phyloP scores from a whole-genome alignment of 2,329 filamentous ascomycete species.

The Xylaria sp. region DNA sequence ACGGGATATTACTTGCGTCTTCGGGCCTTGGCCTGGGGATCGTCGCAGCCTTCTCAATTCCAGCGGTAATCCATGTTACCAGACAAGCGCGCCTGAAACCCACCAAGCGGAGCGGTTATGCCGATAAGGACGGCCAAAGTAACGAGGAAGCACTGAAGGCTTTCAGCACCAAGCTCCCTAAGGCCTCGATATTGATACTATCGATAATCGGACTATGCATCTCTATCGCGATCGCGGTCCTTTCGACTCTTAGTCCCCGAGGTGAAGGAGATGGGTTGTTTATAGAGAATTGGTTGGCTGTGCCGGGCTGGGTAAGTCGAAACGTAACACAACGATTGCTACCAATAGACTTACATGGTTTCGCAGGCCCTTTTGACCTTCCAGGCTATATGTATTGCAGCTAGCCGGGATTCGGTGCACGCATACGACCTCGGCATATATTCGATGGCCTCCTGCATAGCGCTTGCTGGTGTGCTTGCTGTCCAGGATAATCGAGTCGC shows the following conservation, averaged over 20 bases:
- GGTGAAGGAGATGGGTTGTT: slow-evolving; percentile 46
- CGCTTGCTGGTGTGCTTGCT: slow-evolving; percentile 51
- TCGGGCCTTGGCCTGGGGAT: slow-evolving; percentile 37
- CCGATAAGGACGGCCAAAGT: slow-evolving; percentile 72
- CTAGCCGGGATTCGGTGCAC: slow-evolving; percentile 56
- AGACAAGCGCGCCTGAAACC: slow-evolving; percentile 31
- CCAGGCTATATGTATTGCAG: slow-evolving; percentile 57
- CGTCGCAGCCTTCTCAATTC: slow-evolving; percentile 34
- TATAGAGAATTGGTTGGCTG: slow-evolving; percentile 64
- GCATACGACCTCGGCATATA: slow-evolving; percentile 61
- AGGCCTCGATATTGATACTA: slow-evolving; percentile 59
- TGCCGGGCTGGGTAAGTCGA: slow-evolving; percentile 66
- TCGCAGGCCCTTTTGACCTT: slow-evolving; percentile 55
- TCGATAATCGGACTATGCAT: slow-evolving; percentile 58
- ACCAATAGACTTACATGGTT: slow-evolving; percentile 30
- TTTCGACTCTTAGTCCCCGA: slow-evolving; percentile 50
- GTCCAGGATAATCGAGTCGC: slow-evolving; percentile 51
- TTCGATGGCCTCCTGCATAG: slow-evolving; percentile 53
- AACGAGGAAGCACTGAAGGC: slow-evolving; percentile 65
- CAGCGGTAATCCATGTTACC: slow-evolving; percentile 31
- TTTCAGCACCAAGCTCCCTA: slow-evolving; percentile 67
- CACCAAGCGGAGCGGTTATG: slow-evolving; percentile 58
- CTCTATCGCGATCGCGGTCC: slow-evolving; percentile 62
- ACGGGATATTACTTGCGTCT: slow-evolving; percentile 26
- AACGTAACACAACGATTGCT: slow-evolving; percentile 20